Conservation (phyloP, 2,329 filamentous ascomycete species). For the Aspergillus versicolor region DNA sequence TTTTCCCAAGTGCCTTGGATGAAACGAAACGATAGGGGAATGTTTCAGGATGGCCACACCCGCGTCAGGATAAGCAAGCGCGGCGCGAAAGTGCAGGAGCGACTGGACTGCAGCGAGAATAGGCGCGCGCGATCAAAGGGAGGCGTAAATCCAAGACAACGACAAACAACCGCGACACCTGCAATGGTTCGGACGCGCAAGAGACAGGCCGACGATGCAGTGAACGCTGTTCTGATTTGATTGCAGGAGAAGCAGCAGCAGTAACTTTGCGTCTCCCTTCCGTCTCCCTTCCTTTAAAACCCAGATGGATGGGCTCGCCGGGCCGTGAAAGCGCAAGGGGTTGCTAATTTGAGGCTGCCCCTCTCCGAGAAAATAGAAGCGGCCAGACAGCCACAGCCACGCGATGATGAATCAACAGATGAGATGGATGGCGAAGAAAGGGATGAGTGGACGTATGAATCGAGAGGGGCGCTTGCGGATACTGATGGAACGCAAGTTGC, state of each 20-base stretch:
- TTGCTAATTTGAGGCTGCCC: conserved; percentile 10
- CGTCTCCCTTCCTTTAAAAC: conserved; percentile 28
- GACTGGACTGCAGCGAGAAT: conserved; percentile 18
- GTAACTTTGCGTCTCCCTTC: conserved; percentile 22
- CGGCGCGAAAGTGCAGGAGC: conserved; percentile 25
- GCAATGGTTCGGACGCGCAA: conserved; percentile 16
- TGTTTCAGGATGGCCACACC: conserved; percentile 31
- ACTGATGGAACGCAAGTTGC: conserved; percentile 23
- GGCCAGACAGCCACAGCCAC: conserved; percentile 25
- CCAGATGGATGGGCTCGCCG: conserved; percentile 10
- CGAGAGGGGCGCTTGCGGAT: conserved; percentile 8
- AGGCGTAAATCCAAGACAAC: conserved; percentile 18
- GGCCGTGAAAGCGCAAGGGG: conserved; percentile 22
- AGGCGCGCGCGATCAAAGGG: conserved; percentile 18
- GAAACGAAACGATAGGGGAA: conserved; percentile 22
- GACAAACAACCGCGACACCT: conserved; percentile 10
- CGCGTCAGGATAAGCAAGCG: conserved; percentile 24
- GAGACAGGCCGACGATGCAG: conserved; percentile 12
- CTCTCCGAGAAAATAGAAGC: conserved; percentile 15
- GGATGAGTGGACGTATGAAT: background rate
- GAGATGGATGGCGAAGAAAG: conserved; percentile 10
- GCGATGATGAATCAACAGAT: conserved; percentile 18
- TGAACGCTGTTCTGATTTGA: conserved; percentile 16
- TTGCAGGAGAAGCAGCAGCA: conserved; percentile 19
- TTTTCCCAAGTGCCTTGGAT: conserved; percentile 12